Conservation (phyloP, 345 rosid genomes). For the Gossypium rotundifolium region DNA sequence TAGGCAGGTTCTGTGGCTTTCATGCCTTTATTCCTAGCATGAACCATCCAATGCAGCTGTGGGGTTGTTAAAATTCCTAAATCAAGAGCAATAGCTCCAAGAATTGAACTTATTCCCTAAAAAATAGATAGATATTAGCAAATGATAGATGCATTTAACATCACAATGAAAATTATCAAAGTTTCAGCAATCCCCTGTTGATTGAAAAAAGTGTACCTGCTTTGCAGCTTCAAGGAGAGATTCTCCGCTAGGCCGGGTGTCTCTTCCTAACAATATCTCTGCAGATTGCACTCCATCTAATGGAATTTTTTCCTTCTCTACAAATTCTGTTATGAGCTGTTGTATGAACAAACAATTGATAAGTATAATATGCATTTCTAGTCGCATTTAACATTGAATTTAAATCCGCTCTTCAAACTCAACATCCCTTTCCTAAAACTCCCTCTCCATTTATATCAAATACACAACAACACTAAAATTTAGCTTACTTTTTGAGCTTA, state of each 20-base stretch:
- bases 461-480: not conserved
- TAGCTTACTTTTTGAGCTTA: not conserved
- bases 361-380: not conserved
- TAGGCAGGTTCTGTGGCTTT: constrained; percentile 67
- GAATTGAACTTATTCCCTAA: constrained; percentile 63
- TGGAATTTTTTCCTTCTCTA: constrained; percentile 51
- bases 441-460: not conserved
- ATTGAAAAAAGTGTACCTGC: constrained; percentile 27
- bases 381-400: not conserved
- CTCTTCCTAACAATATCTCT: constrained; percentile 76
- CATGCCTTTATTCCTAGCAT: constrained; percentile 67
- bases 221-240: constrained; percentile 75
- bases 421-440: not conserved
- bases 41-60: constrained; percentile 88
- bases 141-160: not conserved
- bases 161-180: not conserved
- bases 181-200: not conserved
- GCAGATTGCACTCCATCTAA: constrained; percentile 43
- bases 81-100: constrained; percentile 55
- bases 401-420: not conserved
- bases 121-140: not conserved
- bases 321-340: constrained; percentile 56
- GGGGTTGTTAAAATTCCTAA: constrained; percentile 90
- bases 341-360: not conserved
- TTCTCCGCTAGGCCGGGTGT: constrained; percentile 94